A percentile compares a stretch with the other conserved stretches of the same genome.
These are phyloP conservation scores for Elaeis guineensis DNA, from an alignment of 176 grass and related monocot genomes.

Conservation along the genomic window DNA sequence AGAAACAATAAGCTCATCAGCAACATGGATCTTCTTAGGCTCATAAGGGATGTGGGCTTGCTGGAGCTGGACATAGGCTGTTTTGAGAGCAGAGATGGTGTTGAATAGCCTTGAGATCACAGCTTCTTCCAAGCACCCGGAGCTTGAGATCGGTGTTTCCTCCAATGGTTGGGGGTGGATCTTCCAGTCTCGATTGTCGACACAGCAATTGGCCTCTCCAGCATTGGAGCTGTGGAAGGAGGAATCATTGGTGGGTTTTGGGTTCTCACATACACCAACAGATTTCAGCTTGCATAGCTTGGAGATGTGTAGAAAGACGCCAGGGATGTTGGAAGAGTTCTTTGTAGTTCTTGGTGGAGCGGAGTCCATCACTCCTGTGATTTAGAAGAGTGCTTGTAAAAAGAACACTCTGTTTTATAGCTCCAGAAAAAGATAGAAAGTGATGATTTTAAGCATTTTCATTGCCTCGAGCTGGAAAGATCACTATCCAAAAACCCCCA, in stretches of 20 bases:
- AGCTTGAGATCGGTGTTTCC: constrained; percentile 6
- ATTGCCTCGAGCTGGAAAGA: too few relatives aligned
- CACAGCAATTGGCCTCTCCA: background rate
- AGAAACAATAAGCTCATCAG: constrained; percentile 35
- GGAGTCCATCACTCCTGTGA: constrained; percentile 38
- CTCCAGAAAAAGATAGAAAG: too few relatives aligned
- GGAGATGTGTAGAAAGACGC: constrained; percentile 29
- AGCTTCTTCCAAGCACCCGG: constrained; percentile 30
- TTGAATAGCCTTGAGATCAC: constrained; percentile 48
- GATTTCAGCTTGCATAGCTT: constrained; percentile 72
- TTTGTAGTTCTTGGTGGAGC: constrained; percentile 27
- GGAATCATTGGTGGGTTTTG: constrained; percentile 19
- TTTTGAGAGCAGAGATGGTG: constrained; percentile 47
- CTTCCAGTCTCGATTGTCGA: constrained; percentile 13
- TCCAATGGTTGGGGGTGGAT: constrained; percentile 33
- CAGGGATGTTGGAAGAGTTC: constrained; percentile 22
- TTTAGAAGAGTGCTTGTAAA: too few relatives aligned
- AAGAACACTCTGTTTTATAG: too few relatives aligned
- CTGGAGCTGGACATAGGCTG: constrained; percentile 62
- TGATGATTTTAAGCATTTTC: too few relatives aligned
- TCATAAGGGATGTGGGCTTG: constrained; percentile 54
- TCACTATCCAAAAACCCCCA: too few relatives aligned
- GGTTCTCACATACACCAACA: constrained; percentile 32
- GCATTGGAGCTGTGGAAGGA: constrained; percentile 30
- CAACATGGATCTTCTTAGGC: constrained; percentile 29